phyloP scores from a whole-genome alignment of 2,329 filamentous ascomycete genomes.

The Pleoardoris graminearum region DNA sequence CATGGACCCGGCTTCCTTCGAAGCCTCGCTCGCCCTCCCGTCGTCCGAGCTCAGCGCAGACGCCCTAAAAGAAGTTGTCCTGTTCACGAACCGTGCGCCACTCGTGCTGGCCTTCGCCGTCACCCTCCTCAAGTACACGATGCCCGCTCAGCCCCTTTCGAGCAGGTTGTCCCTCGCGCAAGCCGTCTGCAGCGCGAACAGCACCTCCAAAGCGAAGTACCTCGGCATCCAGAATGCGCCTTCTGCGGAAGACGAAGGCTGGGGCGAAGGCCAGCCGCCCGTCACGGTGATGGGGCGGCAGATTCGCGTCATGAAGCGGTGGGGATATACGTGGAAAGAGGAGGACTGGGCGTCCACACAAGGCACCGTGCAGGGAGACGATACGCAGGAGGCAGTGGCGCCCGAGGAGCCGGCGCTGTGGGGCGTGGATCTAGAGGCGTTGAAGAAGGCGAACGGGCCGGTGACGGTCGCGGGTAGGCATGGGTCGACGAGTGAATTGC shows the following conservation, averaged over 20 bases:
- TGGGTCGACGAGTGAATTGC: conserved; percentile 56
- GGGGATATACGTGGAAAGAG: conserved; percentile 67
- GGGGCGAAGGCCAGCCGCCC: conserved; percentile 74
- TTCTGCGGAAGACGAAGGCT: conserved; percentile 69
- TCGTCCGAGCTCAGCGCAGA: conserved; percentile 59
- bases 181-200: conserved; percentile 81
- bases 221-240: conserved; percentile 70
- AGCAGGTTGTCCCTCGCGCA: conserved; percentile 81
- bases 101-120: conserved; percentile 80
- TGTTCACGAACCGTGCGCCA: conserved; percentile 80
- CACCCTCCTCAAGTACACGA: conserved; percentile 73
- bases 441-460: conserved; percentile 52
- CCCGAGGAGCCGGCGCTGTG: conserved; percentile 56
- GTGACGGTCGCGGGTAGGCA: conserved; percentile 20
- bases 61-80: conserved; percentile 58
- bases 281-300: conserved; percentile 74
- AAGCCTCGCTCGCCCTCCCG: conserved; percentile 65
- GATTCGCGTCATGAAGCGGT: conserved; percentile 73
- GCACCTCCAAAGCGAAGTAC: conserved; percentile 73
- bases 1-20: conserved; percentile 59
- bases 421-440: conserved; percentile 61
- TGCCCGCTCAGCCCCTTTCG: conserved; percentile 84
- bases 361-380: conserved; percentile 10
- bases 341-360: conserved; percentile 24
- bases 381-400: conserved; percentile 16